phyloP scores from a whole-genome alignment of 192 early-diverging fungal species.

The Coemansia sp. region DNA sequence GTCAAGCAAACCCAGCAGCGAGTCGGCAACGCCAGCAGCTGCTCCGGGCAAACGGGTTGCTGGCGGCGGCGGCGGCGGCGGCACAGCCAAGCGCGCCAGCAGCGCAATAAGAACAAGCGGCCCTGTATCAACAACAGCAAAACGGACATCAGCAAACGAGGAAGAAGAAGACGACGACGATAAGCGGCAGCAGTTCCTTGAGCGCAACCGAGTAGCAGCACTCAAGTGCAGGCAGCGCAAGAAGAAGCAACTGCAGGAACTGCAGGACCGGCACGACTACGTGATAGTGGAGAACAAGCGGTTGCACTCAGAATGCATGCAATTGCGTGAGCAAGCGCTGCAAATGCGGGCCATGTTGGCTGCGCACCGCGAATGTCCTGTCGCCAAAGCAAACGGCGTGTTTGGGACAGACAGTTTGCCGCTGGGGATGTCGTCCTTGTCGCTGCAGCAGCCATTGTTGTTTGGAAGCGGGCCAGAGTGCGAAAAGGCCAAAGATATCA shows the following conservation, averaged over 20 bases:
- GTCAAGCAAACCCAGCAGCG: constrained; percentile 1
- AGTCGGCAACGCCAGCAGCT: not conserved
- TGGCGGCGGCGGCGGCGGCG: not conserved
- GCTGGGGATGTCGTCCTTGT: constrained; percentile 17
- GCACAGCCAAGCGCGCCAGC: not conserved
- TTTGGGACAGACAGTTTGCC: constrained; percentile 55
- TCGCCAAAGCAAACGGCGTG: constrained; percentile 70
- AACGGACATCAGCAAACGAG: not conserved
- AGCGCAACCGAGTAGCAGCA: constrained; percentile 86
- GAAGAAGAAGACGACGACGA: constrained; percentile 57
- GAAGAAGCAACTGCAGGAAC: constrained; percentile 83
- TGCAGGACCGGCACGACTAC: constrained; percentile 63
- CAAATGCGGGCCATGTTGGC: constrained; percentile 75
- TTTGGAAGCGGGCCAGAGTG: constrained; percentile 11
- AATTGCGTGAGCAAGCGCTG: constrained; percentile 72
- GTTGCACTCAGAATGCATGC: constrained; percentile 31
- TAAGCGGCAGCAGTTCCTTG: constrained; percentile 83
- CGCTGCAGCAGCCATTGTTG: constrained; percentile 27
- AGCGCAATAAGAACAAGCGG: not conserved
- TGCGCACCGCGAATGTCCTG: constrained; percentile 77
- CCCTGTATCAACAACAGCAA: not conserved
- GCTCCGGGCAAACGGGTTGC: not conserved
- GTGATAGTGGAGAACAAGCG: constrained; percentile 48
- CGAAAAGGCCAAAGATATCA: constrained; percentile 41
- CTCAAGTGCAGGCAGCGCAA: constrained; percentile 92